Evolutionary conservation across 2,329 filamentous ascomycete species (phyloP), one percentile per base, ranked within the genome.

Genomic region (Neocatenulostroma microsporum): DNA sequence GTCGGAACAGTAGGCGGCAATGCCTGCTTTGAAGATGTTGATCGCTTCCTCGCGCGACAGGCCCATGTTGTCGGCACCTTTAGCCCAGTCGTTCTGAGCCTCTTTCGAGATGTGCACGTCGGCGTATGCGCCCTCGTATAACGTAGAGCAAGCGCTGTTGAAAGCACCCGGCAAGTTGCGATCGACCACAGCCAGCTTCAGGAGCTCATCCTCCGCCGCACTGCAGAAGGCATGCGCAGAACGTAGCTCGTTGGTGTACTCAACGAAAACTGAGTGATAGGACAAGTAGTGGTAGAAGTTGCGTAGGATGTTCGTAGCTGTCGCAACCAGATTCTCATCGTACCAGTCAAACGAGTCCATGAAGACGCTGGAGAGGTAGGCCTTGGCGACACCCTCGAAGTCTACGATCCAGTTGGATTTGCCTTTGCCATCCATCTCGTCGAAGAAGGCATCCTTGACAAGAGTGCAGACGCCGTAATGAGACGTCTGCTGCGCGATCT

Each of bases 211-310:
- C 3, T 76, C 69, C 1, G 84, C 85, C 11, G 68, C 54, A 14
- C 78, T 71, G 50, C 86, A 94, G 19, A 89, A 57, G 1, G 58
- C 57, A 6, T 81, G 67, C 0, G 88, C 86, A 0, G 70, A 66
- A 12, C 74, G 62, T 40, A 96, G 69, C 45, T 89, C 74, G 1
- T 71, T 65, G 0, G 62, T 67, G 54, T 88, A 83, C 57, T 96
- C 91, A 0, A 83, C 81, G 52, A 87, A 94, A 12, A 93, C 89
- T 24, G 83, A 74, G 54, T 96, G 88, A 42, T 82, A 75, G 8
- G 88, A 68, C 1, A 96, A 68, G 48, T 95, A 98, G 46, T 85
- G 84, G 45, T 94, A 75, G 55, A 96, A 96, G 55, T 91, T 94
- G 41, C 77, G 75, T 26, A 95, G 69, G 1, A 93, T 75, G 21